Evolutionary conservation across 192 early-diverging fungal genomes (phyloP).

Genomic region (Rhizophagus clarus): DNA sequence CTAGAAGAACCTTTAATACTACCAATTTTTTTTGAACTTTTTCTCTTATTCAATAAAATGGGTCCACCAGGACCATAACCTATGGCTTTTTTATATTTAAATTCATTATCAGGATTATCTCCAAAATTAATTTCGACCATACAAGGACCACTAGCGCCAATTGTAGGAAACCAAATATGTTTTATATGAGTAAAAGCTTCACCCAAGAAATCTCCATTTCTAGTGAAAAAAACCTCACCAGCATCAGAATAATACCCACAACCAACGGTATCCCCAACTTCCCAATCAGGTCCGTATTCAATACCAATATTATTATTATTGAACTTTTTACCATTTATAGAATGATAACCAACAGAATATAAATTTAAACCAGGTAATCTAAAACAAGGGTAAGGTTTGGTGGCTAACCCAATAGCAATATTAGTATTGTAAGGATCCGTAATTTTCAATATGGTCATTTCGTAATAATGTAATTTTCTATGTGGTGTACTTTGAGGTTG

Average conservation of each 20-base stretch:
- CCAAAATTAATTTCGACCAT: slow-evolving; percentile 43
- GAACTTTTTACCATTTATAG: slow-evolving; percentile 49
- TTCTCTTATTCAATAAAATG: neutral
- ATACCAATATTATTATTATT: slow-evolving; percentile 40
- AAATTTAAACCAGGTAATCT: slow-evolving; percentile 52
- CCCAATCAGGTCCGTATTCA: slow-evolving; percentile 33
- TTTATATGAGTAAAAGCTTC: slow-evolving; percentile 32
- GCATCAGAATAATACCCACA: slow-evolving; percentile 37
- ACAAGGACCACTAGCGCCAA: slow-evolving; percentile 42
- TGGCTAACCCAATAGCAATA: slow-evolving; percentile 44
- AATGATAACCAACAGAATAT: slow-evolving; percentile 51
- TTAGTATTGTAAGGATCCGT: neutral
- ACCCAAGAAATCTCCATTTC: slow-evolving; percentile 38
- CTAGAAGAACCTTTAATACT: neutral
- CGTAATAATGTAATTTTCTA: slow-evolving; percentile 44
- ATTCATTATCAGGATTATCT: neutral
- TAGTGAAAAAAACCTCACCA: slow-evolving; percentile 46
- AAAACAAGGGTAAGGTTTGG: slow-evolving; percentile 47
- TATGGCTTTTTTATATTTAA: neutral
- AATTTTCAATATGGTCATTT: slow-evolving; percentile 34
- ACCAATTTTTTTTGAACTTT: neutral
- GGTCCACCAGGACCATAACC: neutral
- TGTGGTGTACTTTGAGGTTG: neutral
- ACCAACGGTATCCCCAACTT: slow-evolving; percentile 38
- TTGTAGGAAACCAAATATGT: slow-evolving; percentile 43